Evolutionary conservation across 768 basidiomycete species (phyloP), one percentile per base, ranked within the genome.

Genomic region (Boletus rufocinnamomeus): DNA sequence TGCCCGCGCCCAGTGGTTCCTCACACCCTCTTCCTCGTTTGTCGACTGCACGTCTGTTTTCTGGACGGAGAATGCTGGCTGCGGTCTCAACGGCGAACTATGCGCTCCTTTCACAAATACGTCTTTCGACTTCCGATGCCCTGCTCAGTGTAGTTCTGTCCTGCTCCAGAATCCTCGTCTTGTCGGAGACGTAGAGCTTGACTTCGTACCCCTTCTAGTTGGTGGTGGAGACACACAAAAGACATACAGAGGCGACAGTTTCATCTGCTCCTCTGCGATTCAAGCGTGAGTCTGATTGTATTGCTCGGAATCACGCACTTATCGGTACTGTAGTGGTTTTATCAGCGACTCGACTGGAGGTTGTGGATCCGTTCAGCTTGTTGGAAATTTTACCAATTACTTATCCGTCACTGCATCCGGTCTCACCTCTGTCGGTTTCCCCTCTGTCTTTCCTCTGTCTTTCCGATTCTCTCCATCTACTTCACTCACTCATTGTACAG

Each of bases 211-310:
- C 8, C 77, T 94, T 25, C 79, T 95, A 48, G 88, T 95, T 2
- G 93, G 93, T n/a, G 93, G 93, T 19, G 91, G 92, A 3, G 91
- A 93, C 73, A 60, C 60, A 1, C 78, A 85, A 48, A 68, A 69
- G 41, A 93, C 91, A 5, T 95, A 94, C 66, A 81, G 93, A 66
- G 91, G 85, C 2, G 93, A 95, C 69, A 85, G 81, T 56, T 95
- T 94, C 69, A 83, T 94, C 38, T 95, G 93, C 69, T 84, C 90
- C 43, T 86, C 93, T 43, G 93, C 91, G 41, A 78, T 87, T 41
- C 92, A 94, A 76, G 84, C 86, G 86, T 93, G 69, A 72, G 83
- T 80, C 52, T 25, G 52, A 55, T 41, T 17, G 46, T 56, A 32
- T 61, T 35, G 8, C 30, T 48, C n/a, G 27, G 14, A 35, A 46